These are phyloP conservation scores for Neurospora tetraspora DNA, from an alignment of 495 filamentous ascomycete genomes.

Conservation along the genomic window DNA sequence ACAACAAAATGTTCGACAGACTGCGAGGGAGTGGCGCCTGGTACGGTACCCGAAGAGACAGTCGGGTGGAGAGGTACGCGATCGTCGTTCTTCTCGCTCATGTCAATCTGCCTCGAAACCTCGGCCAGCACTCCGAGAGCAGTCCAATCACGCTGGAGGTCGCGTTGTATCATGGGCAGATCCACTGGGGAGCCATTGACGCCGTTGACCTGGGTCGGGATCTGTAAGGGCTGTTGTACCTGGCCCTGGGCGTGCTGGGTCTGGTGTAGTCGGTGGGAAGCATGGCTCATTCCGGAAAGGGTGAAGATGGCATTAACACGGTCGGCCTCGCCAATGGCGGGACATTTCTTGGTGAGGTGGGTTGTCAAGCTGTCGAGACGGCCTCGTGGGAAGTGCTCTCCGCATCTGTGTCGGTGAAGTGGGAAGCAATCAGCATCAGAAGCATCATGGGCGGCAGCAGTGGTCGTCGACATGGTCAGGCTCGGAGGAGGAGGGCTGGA, in stretches of 20 bases:
- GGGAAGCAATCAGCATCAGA: neutral
- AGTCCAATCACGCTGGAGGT: constrained; percentile 44
- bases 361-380: constrained; percentile 67
- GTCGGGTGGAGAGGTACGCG: constrained; percentile 12
- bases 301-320: constrained; percentile 53
- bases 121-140: constrained; percentile 74
- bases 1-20: constrained; percentile 30
- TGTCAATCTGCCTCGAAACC: constrained; percentile 60
- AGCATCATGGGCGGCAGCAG: constrained; percentile 3
- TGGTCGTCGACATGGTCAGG: neutral
- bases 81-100: constrained; percentile 41
- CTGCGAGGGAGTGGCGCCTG: constrained; percentile 4
- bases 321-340: constrained; percentile 55
- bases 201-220: constrained; percentile 31
- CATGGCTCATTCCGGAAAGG: constrained; percentile 30
- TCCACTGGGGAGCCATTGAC: constrained; percentile 19
- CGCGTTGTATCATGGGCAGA: constrained; percentile 21
- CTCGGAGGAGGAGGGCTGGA: neutral
- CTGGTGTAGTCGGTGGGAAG: constrained; percentile 17
- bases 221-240: constrained; percentile 9
- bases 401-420: constrained; percentile 38
- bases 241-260: constrained; percentile 14
- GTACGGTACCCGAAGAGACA: neutral
- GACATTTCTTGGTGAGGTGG: constrained; percentile 75
- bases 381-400: constrained; percentile 76